These are phyloP conservation scores for Cladosporium sp. DNA, from an alignment of 2,329 filamentous ascomycete genomes.

Conservation along the genomic window DNA sequence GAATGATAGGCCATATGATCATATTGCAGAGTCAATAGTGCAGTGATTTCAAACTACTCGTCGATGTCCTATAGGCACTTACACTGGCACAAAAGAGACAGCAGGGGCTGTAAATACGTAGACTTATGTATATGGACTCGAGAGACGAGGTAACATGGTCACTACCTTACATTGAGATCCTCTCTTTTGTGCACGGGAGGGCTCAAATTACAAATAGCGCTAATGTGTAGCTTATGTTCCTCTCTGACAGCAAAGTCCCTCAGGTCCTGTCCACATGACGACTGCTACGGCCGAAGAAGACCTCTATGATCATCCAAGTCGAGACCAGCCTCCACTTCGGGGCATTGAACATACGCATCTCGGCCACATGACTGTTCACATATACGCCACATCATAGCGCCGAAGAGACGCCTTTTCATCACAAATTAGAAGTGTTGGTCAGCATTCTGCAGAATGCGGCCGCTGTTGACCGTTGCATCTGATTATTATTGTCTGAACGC, in stretches of 20 bases:
- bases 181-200: neutral
- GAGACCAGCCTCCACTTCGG: neutral
- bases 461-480: neutral
- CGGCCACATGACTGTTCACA: conserved; percentile 4
- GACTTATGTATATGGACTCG: neutral
- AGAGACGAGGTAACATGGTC: neutral
- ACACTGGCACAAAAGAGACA: neutral
- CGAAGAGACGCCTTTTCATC: neutral
- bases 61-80: neutral
- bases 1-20: neutral
- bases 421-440: neutral
- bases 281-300: neutral
- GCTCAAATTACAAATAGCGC: neutral
- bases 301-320: neutral
- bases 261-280: neutral
- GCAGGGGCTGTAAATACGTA: neutral
- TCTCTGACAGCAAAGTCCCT: neutral
- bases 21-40: neutral
- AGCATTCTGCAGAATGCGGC: neutral
- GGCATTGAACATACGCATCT: neutral
- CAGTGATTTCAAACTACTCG: neutral
- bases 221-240: neutral
- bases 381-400: neutral
- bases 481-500: neutral
- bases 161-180: neutral